Conservation (phyloP, 352 stramenopile species). For the Pythium chondricola region DNA sequence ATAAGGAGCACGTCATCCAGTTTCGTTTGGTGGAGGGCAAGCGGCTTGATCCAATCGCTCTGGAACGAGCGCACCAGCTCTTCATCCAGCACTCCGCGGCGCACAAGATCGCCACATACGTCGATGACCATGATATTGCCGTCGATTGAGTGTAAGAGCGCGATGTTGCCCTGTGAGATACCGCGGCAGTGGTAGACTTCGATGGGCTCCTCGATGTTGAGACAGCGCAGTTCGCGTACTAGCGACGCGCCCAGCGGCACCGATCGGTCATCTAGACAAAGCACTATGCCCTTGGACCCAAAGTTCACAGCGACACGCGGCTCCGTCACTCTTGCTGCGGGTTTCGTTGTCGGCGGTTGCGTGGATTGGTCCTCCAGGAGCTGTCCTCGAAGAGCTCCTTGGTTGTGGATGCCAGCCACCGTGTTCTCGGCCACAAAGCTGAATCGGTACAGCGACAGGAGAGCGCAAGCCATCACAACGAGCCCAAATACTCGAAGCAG, state of each 20-base stretch:
- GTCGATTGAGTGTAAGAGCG: constrained; percentile 14
- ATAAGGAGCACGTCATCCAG: constrained; percentile 26
- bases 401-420: neutral
- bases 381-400: neutral
- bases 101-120: constrained; percentile 20
- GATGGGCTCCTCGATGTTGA: constrained; percentile 21
- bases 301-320: constrained; percentile 4
- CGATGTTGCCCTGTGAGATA: constrained; percentile 11
- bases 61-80: constrained; percentile 16
- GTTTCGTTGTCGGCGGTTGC: neutral
- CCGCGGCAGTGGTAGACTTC: constrained; percentile 27
- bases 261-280: constrained; percentile 24
- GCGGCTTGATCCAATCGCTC: constrained; percentile 30
- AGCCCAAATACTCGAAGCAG: constrained; percentile 15
- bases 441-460: constrained; percentile 16
- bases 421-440: constrained; percentile 12
- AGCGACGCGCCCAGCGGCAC: constrained; percentile 27
- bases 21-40: constrained; percentile 25
- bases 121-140: constrained; percentile 26
- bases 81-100: constrained; percentile 13
- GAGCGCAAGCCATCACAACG: constrained; percentile 12
- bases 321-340: constrained; percentile 2
- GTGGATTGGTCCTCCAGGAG: neutral
- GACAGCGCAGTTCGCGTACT: constrained; percentile 21
- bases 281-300: constrained; percentile 23